These are phyloP conservation scores for Fraxinus sp. DNA, from an alignment of 305 asterid genomes.

Conservation along the genomic window DNA sequence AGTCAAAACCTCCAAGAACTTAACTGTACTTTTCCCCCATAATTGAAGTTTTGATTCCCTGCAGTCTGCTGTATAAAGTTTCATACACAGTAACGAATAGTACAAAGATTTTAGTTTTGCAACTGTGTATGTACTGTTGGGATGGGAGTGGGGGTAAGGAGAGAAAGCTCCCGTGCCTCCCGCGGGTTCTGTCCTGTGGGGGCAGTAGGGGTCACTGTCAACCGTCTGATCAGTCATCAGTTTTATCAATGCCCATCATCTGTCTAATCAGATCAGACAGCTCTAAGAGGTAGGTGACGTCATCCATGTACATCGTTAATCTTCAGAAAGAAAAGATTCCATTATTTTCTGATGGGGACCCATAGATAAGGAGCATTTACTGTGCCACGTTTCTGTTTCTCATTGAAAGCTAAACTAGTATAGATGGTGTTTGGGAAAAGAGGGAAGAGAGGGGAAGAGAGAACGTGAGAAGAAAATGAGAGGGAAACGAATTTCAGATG, in stretches of 20 bases:
- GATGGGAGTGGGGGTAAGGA: slow-evolving; percentile 6
- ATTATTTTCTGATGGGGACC: not conserved
- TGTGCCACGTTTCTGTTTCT: not conserved
- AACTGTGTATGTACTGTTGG: slow-evolving; percentile 7
- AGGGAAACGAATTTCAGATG: not conserved
- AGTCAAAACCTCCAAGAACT: slow-evolving; percentile 23
- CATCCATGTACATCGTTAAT: not conserved
- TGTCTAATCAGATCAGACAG: slow-evolving; percentile 4
- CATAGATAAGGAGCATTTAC: not conserved
- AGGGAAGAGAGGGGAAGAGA: not conserved
- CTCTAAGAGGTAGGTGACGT: not conserved
- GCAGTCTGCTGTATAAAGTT: not conserved
- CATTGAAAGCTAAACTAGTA: not conserved
- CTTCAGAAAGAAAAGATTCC: not conserved
- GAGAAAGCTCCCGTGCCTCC: slow-evolving; percentile 38
- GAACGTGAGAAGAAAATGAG: not conserved
- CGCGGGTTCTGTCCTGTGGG: slow-evolving; percentile 37
- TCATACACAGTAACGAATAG: not conserved
- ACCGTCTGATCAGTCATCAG: slow-evolving; percentile 24
- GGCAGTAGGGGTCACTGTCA: slow-evolving; percentile 19
- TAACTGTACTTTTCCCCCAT: not conserved
- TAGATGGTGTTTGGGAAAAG: not conserved
- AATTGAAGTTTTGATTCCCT: not conserved
- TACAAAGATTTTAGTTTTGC: not conserved
- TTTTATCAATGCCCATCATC: slow-evolving; percentile 22